phyloP scores from a whole-genome alignment of 805 yeast species.

The Aciculoconidium aculeatum region DNA sequence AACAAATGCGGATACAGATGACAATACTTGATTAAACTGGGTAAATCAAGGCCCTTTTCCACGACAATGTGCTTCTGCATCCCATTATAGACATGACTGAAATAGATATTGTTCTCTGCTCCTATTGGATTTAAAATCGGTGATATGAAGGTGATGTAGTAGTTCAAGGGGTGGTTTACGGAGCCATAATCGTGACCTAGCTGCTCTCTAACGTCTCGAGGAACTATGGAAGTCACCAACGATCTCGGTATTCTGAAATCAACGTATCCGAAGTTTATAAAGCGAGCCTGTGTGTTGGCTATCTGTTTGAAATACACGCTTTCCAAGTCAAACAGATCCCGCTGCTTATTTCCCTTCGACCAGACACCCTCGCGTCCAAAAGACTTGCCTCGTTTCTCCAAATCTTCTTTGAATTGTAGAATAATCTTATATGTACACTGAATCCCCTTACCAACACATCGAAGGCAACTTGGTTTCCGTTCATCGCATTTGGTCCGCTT shows the following conservation, averaged over 20 bases:
- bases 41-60: conserved; percentile 19
- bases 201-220: conserved; percentile 13
- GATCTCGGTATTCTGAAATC: conserved; percentile 13
- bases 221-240: conserved; percentile 18
- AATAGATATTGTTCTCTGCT: conserved; percentile 4
- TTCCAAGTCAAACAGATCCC: conserved; percentile 9
- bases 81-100: conserved; percentile 6
- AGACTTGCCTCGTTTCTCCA: conserved; percentile 17
- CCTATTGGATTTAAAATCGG: conserved; percentile 27
- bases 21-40: conserved; percentile 19
- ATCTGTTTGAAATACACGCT: conserved; percentile 11
- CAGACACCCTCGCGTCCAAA: conserved; percentile 27
- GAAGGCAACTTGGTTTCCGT: conserved; percentile 17
- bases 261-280: conserved; percentile 13
- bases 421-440: conserved; percentile 16
- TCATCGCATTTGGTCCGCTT: conserved; percentile 23
- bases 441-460: conserved; percentile 13
- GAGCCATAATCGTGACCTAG: conserved; percentile 9
- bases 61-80: conserved; percentile 11
- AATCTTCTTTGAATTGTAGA: conserved; percentile 22
- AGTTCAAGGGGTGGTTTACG: conserved; percentile 18
- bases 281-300: conserved; percentile 11
- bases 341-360: conserved; percentile 11
- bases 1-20: conserved; percentile 17
- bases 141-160: conserved; percentile 19